Conservation (phyloP, 345 rosid species). For the Boechera stricta region DNA sequence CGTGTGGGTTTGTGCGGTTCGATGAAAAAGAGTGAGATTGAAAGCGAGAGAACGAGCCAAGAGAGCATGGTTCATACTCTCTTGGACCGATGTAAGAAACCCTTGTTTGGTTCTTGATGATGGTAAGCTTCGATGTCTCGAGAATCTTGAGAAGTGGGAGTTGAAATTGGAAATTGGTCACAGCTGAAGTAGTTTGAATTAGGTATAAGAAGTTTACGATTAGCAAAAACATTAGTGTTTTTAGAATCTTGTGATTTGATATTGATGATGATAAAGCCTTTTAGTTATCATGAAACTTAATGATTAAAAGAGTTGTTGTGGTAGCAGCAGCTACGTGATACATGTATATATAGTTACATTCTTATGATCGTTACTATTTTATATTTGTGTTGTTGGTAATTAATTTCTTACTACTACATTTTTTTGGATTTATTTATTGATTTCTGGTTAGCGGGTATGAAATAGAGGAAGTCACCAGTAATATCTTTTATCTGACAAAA, state of each 20-base stretch:
- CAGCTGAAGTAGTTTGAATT: conserved; percentile 28
- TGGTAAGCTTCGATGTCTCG: conserved; percentile 38
- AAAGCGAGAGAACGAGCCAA: conserved; percentile 47
- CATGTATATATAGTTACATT: conserved; percentile 36
- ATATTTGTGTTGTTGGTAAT: neutral
- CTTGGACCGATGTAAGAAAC: conserved; percentile 49
- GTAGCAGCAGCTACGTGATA: conserved; percentile 25
- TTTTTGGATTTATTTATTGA: neutral
- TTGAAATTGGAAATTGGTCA: conserved; percentile 26
- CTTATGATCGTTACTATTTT: conserved; percentile 2
- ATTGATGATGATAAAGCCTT: conserved; percentile 39
- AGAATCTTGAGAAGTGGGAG: conserved; percentile 56
- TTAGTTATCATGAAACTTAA: conserved; percentile 19
- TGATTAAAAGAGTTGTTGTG: conserved; percentile 19
- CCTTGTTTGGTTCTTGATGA: conserved; percentile 39
- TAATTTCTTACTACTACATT: conserved; percentile 10
- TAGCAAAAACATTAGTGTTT: conserved; percentile 20
- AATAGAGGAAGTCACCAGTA: neutral
- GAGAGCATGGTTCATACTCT: conserved; percentile 47
- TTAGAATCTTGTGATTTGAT: conserved; percentile 21
- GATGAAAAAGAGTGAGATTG: conserved; percentile 36
- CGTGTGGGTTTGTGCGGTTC: conserved; percentile 6
- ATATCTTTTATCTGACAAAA: neutral
- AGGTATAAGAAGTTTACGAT: conserved; percentile 24
- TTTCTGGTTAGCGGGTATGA: neutral